phyloP scores from a whole-genome alignment of 2,329 filamentous ascomycete species.

The Ilyonectria mors-panacis region DNA sequence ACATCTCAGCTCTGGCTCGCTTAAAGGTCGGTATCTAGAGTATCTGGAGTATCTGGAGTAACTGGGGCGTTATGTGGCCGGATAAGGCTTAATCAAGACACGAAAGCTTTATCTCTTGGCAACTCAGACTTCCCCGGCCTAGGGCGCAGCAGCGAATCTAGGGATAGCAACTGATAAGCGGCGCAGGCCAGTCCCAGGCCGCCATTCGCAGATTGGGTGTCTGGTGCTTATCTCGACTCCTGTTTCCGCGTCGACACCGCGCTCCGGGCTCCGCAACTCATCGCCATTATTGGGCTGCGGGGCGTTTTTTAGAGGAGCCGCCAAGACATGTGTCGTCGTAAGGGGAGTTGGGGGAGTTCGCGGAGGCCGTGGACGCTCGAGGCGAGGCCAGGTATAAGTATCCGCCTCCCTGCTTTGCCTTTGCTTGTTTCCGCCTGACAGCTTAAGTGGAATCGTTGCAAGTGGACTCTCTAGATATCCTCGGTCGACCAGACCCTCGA shows the following conservation, averaged over 20 bases:
- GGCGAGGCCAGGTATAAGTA: conserved; percentile 11
- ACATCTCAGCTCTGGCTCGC: neutral
- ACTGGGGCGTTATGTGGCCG: neutral
- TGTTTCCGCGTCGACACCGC: neutral
- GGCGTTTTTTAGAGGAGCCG: conserved; percentile 1
- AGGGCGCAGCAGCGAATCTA: neutral
- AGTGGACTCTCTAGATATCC: neutral
- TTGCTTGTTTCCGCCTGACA: neutral
- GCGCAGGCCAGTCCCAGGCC: conserved; percentile 7
- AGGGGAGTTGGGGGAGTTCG: neutral
- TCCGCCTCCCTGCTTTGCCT: neutral
- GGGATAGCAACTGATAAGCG: neutral
- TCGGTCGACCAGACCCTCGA: neutral
- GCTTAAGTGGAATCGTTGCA: conserved; percentile 5
- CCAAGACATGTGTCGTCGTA: conserved; percentile 16
- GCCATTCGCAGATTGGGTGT: conserved; percentile 4
- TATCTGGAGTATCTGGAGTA: neutral
- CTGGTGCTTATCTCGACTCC: conserved; percentile 10
- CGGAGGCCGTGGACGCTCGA: neutral
- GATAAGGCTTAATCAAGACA: conserved; percentile 11
- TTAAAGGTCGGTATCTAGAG: neutral
- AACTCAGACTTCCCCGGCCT: neutral
- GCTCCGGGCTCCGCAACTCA: conserved; percentile 1
- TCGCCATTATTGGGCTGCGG: conserved; percentile 7
- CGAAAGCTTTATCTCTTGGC: conserved; percentile 14